Conservation (phyloP, 83 land plant genomes). For the Larix sibirica region DNA sequence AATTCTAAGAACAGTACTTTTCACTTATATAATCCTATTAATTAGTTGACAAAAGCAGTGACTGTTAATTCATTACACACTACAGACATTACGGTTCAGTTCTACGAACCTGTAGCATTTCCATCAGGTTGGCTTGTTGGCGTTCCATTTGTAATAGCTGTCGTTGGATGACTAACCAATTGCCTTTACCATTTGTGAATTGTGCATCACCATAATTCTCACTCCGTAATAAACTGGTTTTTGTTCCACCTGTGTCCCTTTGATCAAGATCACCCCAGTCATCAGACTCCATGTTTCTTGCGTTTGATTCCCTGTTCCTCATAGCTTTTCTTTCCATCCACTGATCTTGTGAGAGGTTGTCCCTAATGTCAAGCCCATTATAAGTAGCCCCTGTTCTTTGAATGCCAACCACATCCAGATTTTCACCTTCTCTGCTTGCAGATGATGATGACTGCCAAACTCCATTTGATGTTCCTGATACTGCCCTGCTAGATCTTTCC, state of each 20-base stretch:
- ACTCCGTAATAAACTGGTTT: conserved; percentile 29
- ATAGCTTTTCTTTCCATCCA: conserved; percentile 28
- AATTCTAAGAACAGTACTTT: neutral
- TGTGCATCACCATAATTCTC: conserved; percentile 46
- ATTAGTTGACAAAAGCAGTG: neutral
- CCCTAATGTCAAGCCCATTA: conserved; percentile 16
- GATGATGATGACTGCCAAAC: conserved; percentile 17
- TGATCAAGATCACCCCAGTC: conserved; percentile 37
- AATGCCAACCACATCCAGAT: conserved; percentile 16
- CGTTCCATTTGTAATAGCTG: conserved; percentile 75
- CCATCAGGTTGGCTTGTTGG: conserved; percentile 78
- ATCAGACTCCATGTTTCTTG: conserved; percentile 33
- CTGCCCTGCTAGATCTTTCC: conserved; percentile 12
- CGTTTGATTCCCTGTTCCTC: conserved; percentile 29
- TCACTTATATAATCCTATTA: neutral
- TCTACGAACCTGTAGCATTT: conserved; percentile 75
- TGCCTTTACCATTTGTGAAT: conserved; percentile 42
- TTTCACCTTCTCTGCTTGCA: conserved; percentile 10
- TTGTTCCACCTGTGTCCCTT: conserved; percentile 39
- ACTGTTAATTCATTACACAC: neutral
- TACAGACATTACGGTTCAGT: neutral
- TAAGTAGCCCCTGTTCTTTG: conserved; percentile 12
- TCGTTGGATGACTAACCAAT: conserved; percentile 76
- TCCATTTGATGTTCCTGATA: neutral
- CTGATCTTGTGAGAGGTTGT: conserved; percentile 29